phyloP scores from a whole-genome alignment of 192 early-diverging fungal species.

The Linnemannia hyalina region DNA sequence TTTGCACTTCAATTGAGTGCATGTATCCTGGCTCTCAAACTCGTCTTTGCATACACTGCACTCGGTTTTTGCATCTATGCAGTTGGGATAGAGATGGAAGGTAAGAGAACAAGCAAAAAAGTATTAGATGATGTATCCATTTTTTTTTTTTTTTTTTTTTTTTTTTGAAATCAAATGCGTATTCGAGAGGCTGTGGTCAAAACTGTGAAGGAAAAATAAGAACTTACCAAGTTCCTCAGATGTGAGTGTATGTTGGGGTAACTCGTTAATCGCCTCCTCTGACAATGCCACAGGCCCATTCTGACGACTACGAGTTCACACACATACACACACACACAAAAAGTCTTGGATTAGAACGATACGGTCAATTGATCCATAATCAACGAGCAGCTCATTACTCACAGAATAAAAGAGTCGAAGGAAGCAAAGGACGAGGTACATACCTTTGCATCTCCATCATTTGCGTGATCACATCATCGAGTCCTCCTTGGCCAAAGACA shows the following conservation, averaged over 20 bases:
- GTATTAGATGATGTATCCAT: not conserved
- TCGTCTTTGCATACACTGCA: constrained; percentile 95
- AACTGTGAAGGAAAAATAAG: not conserved
- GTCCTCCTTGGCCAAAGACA: constrained; percentile 82
- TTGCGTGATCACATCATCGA: constrained; percentile 93
- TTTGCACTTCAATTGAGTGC: constrained; percentile 80
- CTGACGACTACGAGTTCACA: constrained; percentile 56
- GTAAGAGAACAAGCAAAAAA: not conserved
- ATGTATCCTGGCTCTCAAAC: constrained; percentile 75
- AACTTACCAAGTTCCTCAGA: constrained; percentile 34
- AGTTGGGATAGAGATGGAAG: not conserved
- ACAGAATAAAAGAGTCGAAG: not conserved
- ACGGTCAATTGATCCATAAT: not conserved
- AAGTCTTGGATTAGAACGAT: not conserved
- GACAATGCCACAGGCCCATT: constrained; percentile 86
- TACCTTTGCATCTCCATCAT: constrained; percentile 81
- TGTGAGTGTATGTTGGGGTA: constrained; percentile 61
- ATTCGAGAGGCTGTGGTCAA: not conserved
- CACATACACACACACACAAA: not conserved
- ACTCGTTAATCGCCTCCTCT: constrained; percentile 76
- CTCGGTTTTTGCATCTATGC: constrained; percentile 71
- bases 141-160: too few species aligned
- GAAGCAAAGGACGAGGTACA: not conserved
- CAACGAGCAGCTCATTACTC: not conserved
- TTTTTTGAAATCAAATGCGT: not conserved